Evolutionary conservation across 768 basidiomycete genomes (phyloP).

Genomic region (Cystofilobasidium bisporidii): DNA sequence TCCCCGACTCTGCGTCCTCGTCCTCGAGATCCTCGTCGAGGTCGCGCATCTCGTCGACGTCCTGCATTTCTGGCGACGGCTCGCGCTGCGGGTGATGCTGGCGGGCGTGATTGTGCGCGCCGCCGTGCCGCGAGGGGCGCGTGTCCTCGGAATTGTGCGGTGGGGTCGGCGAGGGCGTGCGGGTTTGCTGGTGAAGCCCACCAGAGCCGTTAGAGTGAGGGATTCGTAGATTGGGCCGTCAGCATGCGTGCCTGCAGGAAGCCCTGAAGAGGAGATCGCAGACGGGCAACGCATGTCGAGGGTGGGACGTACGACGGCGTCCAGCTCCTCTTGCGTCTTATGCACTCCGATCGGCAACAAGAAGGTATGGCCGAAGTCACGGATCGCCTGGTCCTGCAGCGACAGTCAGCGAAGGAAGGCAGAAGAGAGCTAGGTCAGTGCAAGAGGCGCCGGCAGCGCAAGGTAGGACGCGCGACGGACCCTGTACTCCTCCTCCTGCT

Average conservation of each 20-base stretch:
- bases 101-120: neutral
- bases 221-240: too few relatives aligned
- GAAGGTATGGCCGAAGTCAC: conserved; percentile 7
- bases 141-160: neutral
- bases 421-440: too few relatives aligned
- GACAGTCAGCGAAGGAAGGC: too few relatives aligned
- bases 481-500: conserved; percentile 7
- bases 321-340: conserved; percentile 12
- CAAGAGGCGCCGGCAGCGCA: too few relatives aligned
- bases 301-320: neutral
- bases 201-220: too few relatives aligned
- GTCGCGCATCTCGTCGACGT: conserved; percentile 5
- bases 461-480: too few relatives aligned
- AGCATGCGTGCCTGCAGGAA: too few relatives aligned
- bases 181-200: neutral
- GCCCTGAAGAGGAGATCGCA: too few relatives aligned
- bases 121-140: neutral
- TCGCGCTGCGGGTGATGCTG: neutral
- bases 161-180: neutral
- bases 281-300: too few relatives aligned
- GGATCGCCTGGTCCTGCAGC: conserved; percentile 4
- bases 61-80: neutral
- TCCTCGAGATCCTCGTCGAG: conserved; percentile 16
- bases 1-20: conserved; percentile 38
- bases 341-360: neutral